Evolutionary conservation across 257 asterid species (phyloP).

Genomic region (Solanum tacnaense): DNA sequence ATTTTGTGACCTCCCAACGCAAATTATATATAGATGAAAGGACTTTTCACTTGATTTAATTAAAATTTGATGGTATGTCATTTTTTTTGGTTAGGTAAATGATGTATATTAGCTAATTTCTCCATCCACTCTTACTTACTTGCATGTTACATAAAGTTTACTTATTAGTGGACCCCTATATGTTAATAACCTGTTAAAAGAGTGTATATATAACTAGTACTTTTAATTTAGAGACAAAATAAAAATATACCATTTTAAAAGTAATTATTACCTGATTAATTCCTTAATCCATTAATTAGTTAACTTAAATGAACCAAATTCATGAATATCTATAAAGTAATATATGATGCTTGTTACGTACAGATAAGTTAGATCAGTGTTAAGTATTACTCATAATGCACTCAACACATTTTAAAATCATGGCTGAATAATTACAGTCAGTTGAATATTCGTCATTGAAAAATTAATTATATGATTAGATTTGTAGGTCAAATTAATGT

Average conservation of each 20-base stretch:
- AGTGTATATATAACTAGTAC: background rate
- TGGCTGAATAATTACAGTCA: too few species aligned
- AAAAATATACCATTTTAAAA: background rate
- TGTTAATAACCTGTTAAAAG: constrained; percentile 1
- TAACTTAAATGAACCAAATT: background rate
- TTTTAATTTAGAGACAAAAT: background rate
- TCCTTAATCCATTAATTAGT: background rate
- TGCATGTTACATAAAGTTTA: constrained; percentile 21
- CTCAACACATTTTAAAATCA: background rate
- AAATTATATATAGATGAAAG: constrained; percentile 34
- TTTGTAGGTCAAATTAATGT: background rate
- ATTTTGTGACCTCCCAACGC: constrained; percentile 26
- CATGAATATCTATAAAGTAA: background rate
- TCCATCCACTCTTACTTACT: constrained; percentile 12
- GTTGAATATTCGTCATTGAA: background rate
- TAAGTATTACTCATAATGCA: background rate
- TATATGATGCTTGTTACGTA: background rate
- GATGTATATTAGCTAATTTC: constrained; percentile 1
- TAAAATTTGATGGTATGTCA: constrained; percentile 38
- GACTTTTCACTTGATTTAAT: background rate
- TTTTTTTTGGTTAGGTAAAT: constrained; percentile 64
- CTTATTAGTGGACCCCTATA: background rate
- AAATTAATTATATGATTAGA: too few species aligned
- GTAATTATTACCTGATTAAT: background rate
- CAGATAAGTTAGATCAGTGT: background rate